Percentiles rank a stretch among this genome's conserved stretches.
Conservation (phyloP, 2,329 filamentous ascomycete genomes). For the Cordyceps javanica region DNA sequence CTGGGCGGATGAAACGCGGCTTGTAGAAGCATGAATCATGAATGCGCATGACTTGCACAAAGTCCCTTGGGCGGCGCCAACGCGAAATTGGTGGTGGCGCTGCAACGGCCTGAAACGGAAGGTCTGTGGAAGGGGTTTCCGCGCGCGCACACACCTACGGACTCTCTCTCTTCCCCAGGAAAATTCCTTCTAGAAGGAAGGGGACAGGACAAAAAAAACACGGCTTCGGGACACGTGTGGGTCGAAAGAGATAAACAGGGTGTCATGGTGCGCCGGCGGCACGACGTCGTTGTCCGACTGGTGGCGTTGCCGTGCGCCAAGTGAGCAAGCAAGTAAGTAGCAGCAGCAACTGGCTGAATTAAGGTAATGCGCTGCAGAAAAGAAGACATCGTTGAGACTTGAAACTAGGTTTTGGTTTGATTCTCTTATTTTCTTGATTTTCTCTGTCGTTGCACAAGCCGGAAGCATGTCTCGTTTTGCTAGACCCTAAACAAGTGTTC, state of each 20-base stretch:
- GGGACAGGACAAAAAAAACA: no score
- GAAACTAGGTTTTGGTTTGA: no score
- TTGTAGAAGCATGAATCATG: neutral
- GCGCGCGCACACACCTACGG: no score
- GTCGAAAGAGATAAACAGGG: neutral
- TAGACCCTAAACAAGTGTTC: no score
- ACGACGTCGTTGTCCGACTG: no score
- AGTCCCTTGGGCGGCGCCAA: neutral
- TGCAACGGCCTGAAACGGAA: conserved; percentile 7
- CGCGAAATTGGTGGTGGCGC: conserved; percentile 9
- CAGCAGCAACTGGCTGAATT: no score
- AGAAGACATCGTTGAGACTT: no score
- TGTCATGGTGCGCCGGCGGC: neutral
- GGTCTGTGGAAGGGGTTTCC: neutral
- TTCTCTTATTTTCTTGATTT: no score
- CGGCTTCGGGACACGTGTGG: conserved; percentile 4
- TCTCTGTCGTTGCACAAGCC: no score
- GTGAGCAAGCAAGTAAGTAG: neutral
- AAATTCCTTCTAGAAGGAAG: conserved; percentile 7
- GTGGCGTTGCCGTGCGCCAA: neutral
- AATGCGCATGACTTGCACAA: neutral
- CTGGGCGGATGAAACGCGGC: no score
- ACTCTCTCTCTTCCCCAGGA: conserved; percentile 1
- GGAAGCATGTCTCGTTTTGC: no score
- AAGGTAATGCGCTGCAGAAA: no score